A percentile compares a stretch with the other conserved stretches of the same genome.
Conservation (phyloP, 2,329 filamentous ascomycete species). For the Chrysoporthe puriensis region DNA sequence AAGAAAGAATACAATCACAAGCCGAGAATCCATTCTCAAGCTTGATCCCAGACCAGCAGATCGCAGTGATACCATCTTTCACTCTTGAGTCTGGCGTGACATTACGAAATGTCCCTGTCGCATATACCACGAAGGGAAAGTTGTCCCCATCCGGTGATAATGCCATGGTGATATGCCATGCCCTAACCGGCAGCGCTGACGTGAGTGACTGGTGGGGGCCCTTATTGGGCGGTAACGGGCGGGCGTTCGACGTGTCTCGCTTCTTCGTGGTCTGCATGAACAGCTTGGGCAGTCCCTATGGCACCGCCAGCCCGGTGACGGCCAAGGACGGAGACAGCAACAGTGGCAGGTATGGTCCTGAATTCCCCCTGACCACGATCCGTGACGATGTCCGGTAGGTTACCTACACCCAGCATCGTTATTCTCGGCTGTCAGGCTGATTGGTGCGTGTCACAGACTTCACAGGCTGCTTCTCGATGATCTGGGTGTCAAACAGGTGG, state of each 20-base stretch:
- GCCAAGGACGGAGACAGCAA: slow-evolving; percentile 78
- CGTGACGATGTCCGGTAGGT: slow-evolving; percentile 91
- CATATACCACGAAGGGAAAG: slow-evolving; percentile 68
- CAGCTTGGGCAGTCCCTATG: slow-evolving; percentile 82
- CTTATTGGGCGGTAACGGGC: slow-evolving; percentile 74
- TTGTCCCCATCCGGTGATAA: slow-evolving; percentile 64
- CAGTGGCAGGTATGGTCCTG: slow-evolving; percentile 84
- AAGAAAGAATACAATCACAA: slow-evolving; percentile 70
- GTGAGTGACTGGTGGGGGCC: slow-evolving; percentile 90
- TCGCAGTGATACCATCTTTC: slow-evolving; percentile 85
- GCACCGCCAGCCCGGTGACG: slow-evolving; percentile 86
- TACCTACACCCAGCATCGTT: neutral
- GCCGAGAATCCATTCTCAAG: slow-evolving; percentile 89
- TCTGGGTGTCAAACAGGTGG: slow-evolving; percentile 76
- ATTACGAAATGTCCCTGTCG: slow-evolving; percentile 74
- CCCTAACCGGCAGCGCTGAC: slow-evolving; percentile 82
- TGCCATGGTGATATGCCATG: slow-evolving; percentile 80
- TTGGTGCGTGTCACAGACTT: slow-evolving; percentile 52
- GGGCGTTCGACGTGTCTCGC: slow-evolving; percentile 78
- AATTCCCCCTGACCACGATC: slow-evolving; percentile 94
- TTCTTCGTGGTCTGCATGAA: slow-evolving; percentile 90
- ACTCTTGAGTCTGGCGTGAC: slow-evolving; percentile 90
- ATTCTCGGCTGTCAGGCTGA: neutral
- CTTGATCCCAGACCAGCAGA: slow-evolving; percentile 85
- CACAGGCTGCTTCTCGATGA: slow-evolving; percentile 82